phyloP scores from a whole-genome alignment of 768 basidiomycete genomes.

The Kwoniella europaea region DNA sequence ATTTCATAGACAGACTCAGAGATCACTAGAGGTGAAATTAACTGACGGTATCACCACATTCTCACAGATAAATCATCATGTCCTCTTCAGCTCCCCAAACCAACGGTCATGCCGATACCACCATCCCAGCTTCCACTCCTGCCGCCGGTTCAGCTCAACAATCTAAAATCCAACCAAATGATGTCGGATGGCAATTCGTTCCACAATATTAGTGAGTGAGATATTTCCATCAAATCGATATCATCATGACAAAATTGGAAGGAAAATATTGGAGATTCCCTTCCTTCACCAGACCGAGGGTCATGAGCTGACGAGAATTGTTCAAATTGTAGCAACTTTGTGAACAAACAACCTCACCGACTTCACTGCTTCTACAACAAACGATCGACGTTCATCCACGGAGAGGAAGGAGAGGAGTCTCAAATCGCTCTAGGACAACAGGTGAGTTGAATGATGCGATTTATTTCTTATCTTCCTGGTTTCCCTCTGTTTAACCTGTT shows the following conservation, averaged over 20 bases:
- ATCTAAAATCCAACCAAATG: slow-evolving; percentile 63
- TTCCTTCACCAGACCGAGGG: not conserved
- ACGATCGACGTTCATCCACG: slow-evolving; percentile 94
- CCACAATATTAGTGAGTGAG: slow-evolving; percentile 82
- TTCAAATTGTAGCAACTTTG: slow-evolving; percentile 69
- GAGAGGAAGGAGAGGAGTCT: slow-evolving; percentile 92
- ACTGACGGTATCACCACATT: too few species aligned
- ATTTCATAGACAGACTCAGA: not conserved
- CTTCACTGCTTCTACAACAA: slow-evolving; percentile 99
- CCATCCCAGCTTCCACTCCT: slow-evolving; percentile 25
- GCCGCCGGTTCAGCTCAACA: slow-evolving; percentile 25
- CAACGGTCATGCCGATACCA: slow-evolving; percentile 44
- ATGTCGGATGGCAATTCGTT: slow-evolving; percentile 99
- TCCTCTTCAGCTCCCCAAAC: slow-evolving; percentile 28
- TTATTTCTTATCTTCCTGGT: not conserved
- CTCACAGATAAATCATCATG: slow-evolving; percentile 12
- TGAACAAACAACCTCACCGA: slow-evolving; percentile 95
- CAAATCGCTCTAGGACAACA: slow-evolving; percentile 90
- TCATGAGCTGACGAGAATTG: slow-evolving; percentile 18
- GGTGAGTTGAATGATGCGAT: slow-evolving; percentile 62
- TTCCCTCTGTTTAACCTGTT: too few species aligned
- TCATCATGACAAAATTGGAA: too few species aligned
- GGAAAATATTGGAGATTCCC: not conserved
- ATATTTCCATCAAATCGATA: not conserved
- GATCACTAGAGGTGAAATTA: too few species aligned